Evolutionary conservation across 768 basidiomycete species (phyloP).

Genomic region (Suillus hirtellus): DNA sequence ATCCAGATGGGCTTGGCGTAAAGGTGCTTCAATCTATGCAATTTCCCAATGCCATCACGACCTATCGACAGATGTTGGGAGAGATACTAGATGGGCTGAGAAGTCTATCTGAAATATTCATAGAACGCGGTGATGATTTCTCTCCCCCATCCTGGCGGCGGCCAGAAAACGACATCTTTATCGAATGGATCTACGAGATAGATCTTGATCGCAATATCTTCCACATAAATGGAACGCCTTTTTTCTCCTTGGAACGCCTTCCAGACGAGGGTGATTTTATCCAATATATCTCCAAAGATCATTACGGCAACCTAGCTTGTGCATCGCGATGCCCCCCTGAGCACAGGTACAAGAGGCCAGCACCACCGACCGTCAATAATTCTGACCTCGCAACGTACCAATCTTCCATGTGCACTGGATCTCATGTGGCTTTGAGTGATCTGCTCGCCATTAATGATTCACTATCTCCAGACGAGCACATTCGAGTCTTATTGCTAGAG

Average conservation of each 20-base stretch:
- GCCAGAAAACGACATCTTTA: too few species aligned
- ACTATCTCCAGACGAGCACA: neutral
- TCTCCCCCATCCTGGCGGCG: neutral
- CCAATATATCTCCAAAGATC: neutral
- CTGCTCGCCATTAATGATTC: neutral
- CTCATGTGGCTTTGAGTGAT: neutral
- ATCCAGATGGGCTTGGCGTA: neutral
- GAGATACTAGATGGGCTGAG: neutral
- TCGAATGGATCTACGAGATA: neutral
- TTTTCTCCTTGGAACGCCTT: neutral
- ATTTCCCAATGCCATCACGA: neutral
- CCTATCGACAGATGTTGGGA: neutral
- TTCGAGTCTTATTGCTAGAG: neutral
- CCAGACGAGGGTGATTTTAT: neutral
- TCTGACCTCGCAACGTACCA: neutral
- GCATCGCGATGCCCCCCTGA: neutral
- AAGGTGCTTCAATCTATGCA: neutral
- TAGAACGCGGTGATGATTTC: neutral
- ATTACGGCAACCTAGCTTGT: neutral
- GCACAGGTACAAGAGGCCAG: neutral
- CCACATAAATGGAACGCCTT: neutral
- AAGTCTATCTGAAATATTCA: neutral
- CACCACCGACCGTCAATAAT: neutral
- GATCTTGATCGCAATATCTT: neutral
- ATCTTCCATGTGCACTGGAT: neutral